These are phyloP conservation scores for Thelephora ganbajun DNA, from an alignment of 768 basidiomycete species.

Conservation along the genomic window DNA sequence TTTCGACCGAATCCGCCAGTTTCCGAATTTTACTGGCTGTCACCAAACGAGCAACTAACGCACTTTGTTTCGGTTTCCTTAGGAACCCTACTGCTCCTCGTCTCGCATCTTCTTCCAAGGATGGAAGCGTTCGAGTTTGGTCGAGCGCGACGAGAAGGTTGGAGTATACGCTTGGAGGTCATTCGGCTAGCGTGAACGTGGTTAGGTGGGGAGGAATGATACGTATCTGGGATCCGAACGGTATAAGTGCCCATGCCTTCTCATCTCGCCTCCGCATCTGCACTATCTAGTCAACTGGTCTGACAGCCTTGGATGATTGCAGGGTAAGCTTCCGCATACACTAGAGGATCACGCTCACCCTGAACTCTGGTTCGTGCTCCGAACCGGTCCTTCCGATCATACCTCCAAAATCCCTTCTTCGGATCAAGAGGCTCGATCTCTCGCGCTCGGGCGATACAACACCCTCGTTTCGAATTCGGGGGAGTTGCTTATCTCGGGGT, in stretches of 20 bases:
- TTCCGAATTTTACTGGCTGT: no score
- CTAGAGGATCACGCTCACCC: constrained; percentile 92
- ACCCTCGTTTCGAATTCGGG: constrained; percentile 44
- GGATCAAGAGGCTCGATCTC: constrained; percentile 71
- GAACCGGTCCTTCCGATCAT: constrained; percentile 93
- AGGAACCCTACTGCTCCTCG: constrained; percentile 74
- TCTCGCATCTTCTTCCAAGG: constrained; percentile 91
- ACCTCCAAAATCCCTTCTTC: constrained; percentile 63
- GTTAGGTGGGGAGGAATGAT: constrained; percentile 97
- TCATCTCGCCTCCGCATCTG: neutral
- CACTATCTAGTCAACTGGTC: no score
- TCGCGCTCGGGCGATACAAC: constrained; percentile 71
- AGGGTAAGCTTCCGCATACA: constrained; percentile 76
- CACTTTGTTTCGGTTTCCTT: no score
- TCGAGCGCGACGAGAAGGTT: constrained; percentile 52
- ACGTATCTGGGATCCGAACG: constrained; percentile 83
- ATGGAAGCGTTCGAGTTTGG: constrained; percentile 95
- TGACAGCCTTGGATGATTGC: neutral
- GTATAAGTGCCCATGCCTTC: constrained; percentile 25
- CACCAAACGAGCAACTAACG: no score
- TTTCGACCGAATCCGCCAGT: no score
- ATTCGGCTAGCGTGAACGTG: constrained; percentile 88
- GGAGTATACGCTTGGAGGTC: constrained; percentile 84
- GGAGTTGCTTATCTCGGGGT: constrained; percentile 87
- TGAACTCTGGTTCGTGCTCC: constrained; percentile 88